Evolutionary conservation across 2,329 filamentous ascomycete species (phyloP).

Genomic region (Phyllosticta citrichinensis): DNA sequence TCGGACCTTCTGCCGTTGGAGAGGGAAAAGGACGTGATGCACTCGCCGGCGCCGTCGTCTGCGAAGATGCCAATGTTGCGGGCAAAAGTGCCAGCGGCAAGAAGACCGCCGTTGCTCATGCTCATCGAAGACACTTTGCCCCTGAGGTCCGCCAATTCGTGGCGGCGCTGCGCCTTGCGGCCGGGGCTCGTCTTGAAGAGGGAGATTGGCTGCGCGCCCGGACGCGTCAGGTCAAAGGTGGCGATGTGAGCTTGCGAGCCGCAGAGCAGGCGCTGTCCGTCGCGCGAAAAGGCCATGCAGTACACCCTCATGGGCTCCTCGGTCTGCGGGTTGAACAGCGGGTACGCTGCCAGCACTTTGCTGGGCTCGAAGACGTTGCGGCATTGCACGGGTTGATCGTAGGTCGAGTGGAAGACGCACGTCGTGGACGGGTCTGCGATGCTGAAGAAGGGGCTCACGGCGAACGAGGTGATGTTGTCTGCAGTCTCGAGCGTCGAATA

Average conservation of each 20-base stretch:
- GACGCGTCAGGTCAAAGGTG: conserved; percentile 44
- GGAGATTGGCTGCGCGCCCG: conserved; percentile 11
- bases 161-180: conserved; percentile 30
- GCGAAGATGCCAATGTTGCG: conserved; percentile 49
- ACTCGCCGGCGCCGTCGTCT: conserved; percentile 37
- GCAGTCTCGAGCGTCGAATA: conserved; percentile 28
- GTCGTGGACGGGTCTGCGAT: conserved; percentile 41
- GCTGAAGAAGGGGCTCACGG: conserved; percentile 45
- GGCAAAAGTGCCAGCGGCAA: conserved; percentile 48
- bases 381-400: conserved; percentile 47
- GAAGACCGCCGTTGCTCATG: conserved; percentile 37
- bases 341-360: conserved; percentile 40
- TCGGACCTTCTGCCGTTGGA: conserved; percentile 16
- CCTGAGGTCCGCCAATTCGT: conserved; percentile 34
- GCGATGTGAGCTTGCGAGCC: conserved; percentile 45
- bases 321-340: conserved; percentile 43
- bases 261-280: conserved; percentile 45
- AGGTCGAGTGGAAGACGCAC: conserved; percentile 41
- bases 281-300: conserved; percentile 42
- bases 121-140: conserved; percentile 42
- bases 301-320: conserved; percentile 47
- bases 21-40: conserved; percentile 23
- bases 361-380: conserved; percentile 32
- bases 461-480: conserved; percentile 44
- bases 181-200: conserved; percentile 31